Conservation (phyloP, 2,329 filamentous ascomycete species). For the Orbilia brochopaga region DNA sequence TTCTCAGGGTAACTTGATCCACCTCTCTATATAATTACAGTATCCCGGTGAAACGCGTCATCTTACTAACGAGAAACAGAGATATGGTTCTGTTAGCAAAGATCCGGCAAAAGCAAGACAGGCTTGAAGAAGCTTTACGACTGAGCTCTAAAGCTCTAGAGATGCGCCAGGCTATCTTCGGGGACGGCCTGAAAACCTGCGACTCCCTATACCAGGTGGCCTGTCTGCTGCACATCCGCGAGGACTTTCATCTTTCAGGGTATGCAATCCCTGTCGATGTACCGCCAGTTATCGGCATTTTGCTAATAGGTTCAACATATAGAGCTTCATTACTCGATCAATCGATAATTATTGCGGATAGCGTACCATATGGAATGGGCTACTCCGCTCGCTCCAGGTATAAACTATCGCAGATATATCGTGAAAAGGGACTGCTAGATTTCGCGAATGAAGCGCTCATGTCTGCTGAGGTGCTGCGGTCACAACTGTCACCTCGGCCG, state of each 20-base stretch:
- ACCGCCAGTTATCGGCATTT: background rate
- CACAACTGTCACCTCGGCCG: background rate
- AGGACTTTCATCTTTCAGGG: constrained; percentile 8
- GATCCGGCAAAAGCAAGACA: constrained; percentile 49
- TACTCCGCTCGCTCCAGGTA: constrained; percentile 15
- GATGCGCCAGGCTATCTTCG: constrained; percentile 39
- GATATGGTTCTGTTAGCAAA: constrained; percentile 52
- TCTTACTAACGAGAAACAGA: constrained; percentile 43
- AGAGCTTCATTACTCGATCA: constrained; percentile 10
- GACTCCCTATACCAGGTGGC: constrained; percentile 51
- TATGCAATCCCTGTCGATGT: background rate
- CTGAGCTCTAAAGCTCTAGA: constrained; percentile 50
- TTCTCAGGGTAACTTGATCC: constrained; percentile 12
- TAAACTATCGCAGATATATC: constrained; percentile 9
- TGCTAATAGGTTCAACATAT: background rate
- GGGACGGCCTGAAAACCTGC: constrained; percentile 43
- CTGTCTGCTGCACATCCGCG: constrained; percentile 3
- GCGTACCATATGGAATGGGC: constrained; percentile 8
- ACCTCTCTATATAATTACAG: background rate
- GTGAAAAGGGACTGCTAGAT: background rate
- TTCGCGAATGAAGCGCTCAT: constrained; percentile 3
- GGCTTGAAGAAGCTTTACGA: constrained; percentile 46
- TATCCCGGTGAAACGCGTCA: background rate
- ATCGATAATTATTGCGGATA: constrained; percentile 9
- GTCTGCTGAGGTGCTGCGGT: constrained; percentile 2